Base-by-base conservation (phyloP, 164 flowering plant genomes). In the Saururus chinensis region DNA sequence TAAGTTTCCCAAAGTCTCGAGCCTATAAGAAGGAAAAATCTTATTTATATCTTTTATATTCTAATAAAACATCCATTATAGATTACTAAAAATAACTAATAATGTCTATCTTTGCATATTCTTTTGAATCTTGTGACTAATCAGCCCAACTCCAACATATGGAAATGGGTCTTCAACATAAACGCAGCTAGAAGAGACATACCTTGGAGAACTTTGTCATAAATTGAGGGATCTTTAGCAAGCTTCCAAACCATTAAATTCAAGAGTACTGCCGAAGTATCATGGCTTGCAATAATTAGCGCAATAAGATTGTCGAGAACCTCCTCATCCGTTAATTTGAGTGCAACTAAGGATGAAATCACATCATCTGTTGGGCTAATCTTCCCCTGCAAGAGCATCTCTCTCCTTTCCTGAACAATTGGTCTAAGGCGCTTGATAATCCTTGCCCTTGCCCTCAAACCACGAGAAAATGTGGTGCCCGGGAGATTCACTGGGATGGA, bases 401-500 rank as follows among this genome's bases (percentile, higher is more conserved):
- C 61, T 60, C 21, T 71, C 52, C 51, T 60, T 57, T 53, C 64
- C 25, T 25, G 19, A 9, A 71, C 48, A 19, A 71, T 63, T 1
- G 70, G 70, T 41, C n/a, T 14, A 19, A 63, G 3, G 22, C 19
- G 57, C 22, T 45, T 40, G 24, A 62, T 55, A 6, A 71, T 63
- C 64, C 70, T 66, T 17, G 51, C n/a, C 6, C 70, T 63, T 2
- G 74, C 74, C 35, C 22, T 19, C 14, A 66, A 40, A 8, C 63
- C 67, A 49, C 40, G 14, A 11, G 58, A 23, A 22, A 62, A 71
- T 9, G 19, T 25, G 17, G 69, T 65, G 19, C 73, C 73, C 13
- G 69, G 69, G 1, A 70, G 42, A 49, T 66, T 63, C 21, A 71
- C 60, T 11, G 74, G 74, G 22, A 67, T 57, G 1, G 70, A 62